Percentiles rank a stretch among this genome's conserved stretches.
Conservation (phyloP, 345 rosid genomes). For the Citrus unshiu region DNA sequence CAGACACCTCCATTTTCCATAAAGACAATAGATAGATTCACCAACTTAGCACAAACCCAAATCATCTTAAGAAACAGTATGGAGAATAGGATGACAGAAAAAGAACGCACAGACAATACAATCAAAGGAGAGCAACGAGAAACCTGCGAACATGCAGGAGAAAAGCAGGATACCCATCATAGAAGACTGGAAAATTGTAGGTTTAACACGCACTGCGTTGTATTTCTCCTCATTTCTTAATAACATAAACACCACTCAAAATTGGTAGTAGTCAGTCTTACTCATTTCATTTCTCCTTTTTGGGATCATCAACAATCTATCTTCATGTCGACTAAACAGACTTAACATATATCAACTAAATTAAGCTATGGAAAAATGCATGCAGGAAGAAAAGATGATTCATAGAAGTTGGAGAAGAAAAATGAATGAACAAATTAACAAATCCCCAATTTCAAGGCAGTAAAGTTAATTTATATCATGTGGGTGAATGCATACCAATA, state of each 20-base stretch:
- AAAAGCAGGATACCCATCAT: background rate
- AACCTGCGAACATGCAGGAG: background rate
- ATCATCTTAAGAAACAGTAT: background rate
- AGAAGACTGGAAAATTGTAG: background rate
- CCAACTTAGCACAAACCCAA: background rate
- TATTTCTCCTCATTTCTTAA: background rate
- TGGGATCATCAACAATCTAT: background rate
- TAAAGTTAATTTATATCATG: background rate
- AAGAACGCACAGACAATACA: background rate
- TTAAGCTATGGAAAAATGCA: background rate
- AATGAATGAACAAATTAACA: background rate
- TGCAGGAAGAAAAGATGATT: background rate
- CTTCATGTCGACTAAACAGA: background rate
- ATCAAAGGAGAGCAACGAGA: background rate
- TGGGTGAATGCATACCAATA: slow-evolving; percentile 29
- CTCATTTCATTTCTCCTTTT: background rate
- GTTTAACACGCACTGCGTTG: background rate
- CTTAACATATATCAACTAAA: background rate
- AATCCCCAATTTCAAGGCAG: background rate
- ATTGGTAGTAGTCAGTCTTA: background rate
- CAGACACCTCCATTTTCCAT: background rate
- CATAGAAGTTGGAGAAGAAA: background rate
- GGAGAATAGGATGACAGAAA: background rate
- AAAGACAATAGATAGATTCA: background rate
- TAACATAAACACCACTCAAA: background rate